These are phyloP conservation scores for Rosa lucieae DNA, from an alignment of 306 rosid genomes.

Conservation along the genomic window DNA sequence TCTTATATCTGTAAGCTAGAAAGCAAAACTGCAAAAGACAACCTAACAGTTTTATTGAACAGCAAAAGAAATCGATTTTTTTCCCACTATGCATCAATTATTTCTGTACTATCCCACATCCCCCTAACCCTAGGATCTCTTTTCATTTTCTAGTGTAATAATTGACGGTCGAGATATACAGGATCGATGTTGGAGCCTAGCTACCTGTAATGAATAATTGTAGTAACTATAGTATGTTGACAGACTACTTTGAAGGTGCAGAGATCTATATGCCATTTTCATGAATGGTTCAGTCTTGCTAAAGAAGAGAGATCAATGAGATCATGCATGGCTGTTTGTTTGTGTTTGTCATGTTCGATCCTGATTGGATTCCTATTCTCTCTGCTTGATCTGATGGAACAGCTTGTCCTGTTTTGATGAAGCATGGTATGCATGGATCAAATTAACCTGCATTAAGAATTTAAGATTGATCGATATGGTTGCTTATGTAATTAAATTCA, in stretches of 20 bases:
- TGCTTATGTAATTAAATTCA: background rate
- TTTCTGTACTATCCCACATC: background rate
- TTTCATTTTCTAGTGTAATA: too few species aligned
- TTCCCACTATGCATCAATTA: background rate
- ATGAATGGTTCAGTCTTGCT: background rate
- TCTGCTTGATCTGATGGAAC: background rate
- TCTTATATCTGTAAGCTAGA: background rate
- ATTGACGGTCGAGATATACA: background rate
- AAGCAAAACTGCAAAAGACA: background rate
- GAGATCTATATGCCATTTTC: background rate
- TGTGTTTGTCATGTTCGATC: background rate
- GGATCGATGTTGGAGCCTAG: too few species aligned
- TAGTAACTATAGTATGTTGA: background rate
- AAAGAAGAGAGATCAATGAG: background rate
- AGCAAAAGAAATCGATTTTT: background rate
- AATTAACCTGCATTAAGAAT: background rate
- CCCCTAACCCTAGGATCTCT: background rate
- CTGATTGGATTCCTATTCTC: background rate
- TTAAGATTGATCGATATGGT: background rate
- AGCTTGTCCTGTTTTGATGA: background rate
- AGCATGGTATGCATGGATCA: background rate
- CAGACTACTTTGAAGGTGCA: background rate
- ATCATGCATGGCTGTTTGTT: background rate
- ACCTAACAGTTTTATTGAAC: background rate
- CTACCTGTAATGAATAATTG: background rate